A percentile compares a stretch with the other conserved stretches of the same genome.
Evolutionary conservation across 2,329 filamentous ascomycete species (phyloP).

Genomic region (Aureobasidium lini): DNA sequence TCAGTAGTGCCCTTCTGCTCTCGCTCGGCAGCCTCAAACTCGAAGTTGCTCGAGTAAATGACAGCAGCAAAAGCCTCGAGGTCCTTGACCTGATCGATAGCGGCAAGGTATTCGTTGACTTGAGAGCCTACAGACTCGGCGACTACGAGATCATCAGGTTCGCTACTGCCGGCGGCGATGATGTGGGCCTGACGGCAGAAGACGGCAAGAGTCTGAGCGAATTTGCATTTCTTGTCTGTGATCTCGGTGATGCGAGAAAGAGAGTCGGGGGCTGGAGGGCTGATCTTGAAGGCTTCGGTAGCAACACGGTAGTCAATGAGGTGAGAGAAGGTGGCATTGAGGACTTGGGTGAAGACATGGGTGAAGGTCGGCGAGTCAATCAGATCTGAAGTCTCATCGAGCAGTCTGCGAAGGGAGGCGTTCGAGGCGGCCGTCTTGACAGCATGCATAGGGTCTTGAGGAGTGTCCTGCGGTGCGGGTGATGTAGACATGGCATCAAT

Average conservation of each 20-base stretch:
- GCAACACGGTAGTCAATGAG: slow-evolving; percentile 78
- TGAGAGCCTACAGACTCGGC: slow-evolving; percentile 24
- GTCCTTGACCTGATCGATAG: slow-evolving; percentile 69
- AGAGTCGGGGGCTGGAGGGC: slow-evolving; percentile 27
- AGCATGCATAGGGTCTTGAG: slow-evolving; percentile 18
- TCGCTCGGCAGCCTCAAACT: slow-evolving; percentile 39
- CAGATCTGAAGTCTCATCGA: slow-evolving; percentile 93
- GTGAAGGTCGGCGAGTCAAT: slow-evolving; percentile 89
- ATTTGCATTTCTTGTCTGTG: slow-evolving; percentile 52
- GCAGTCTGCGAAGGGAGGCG: slow-evolving; percentile 66
- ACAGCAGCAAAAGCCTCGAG: slow-evolving; percentile 79
- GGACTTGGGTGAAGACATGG: slow-evolving; percentile 74
- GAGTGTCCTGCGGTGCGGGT: slow-evolving; percentile 25
- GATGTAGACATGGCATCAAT: slow-evolving; percentile 45
- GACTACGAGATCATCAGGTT: slow-evolving; percentile 42
- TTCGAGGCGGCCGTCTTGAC: slow-evolving; percentile 36
- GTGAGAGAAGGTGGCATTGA: slow-evolving; percentile 79
- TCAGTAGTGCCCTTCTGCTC: neutral
- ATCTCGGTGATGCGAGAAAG: slow-evolving; percentile 44
- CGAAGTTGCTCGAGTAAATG: slow-evolving; percentile 77
- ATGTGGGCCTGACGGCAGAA: slow-evolving; percentile 84
- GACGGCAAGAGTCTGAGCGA: slow-evolving; percentile 84
- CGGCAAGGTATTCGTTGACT: slow-evolving; percentile 45
- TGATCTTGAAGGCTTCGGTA: slow-evolving; percentile 63
- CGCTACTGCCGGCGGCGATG: slow-evolving; percentile 69